Evolutionary conservation across 2,329 filamentous ascomycete genomes (phyloP), one percentile per base, ranked within the genome.

Genomic region (Ascochyta rabiei): DNA sequence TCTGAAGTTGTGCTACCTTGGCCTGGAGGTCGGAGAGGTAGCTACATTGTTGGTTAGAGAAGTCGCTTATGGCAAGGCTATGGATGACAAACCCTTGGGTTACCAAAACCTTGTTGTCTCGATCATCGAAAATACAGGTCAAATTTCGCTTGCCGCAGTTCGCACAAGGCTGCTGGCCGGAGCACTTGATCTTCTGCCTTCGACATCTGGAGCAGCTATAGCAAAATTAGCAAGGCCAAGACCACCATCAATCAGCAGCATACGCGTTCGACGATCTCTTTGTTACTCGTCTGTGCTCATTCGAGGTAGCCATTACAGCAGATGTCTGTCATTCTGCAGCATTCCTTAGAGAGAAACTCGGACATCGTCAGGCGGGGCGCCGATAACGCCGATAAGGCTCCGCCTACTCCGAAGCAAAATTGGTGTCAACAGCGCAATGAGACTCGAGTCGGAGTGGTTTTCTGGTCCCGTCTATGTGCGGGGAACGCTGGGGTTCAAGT

Each of bases 101-200:
- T 0, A 70, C 66, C 16, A 69, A 45, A n/a, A 70, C 44, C 26
- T 71, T 71, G n/a, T 66, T 67, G n/a, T 71, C 67, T 45, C 67
- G 56, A n/a, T 70, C 67, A 44, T 70, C 64, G 28, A 71, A 70
- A 8, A 66, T 58, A 44, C 68, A 70, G 16, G 53, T 59, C 21
- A 70, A 23, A 24, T 58, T 69, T 24, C 67, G 65, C 46, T 63
- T 68, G 37, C 56, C 62, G 47, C 68, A 71, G 31, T 64, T 69
- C 6, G 61, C 60, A 46, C 68, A 71, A 12, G 68, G 68, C 28
- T 69, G 67, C 44, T 69, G 65, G 13, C 68, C 68, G 0, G 68
- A 71, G 42, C 68, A 71, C 52, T 71, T 71, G 49, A 70, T 71
- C 47, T 71, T 71, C 37, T 70, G 68, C 42, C 65, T 52, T 35